These are phyloP conservation scores for Aspergillus diversus DNA, from an alignment of 495 filamentous ascomycete species.

Conservation along the genomic window DNA sequence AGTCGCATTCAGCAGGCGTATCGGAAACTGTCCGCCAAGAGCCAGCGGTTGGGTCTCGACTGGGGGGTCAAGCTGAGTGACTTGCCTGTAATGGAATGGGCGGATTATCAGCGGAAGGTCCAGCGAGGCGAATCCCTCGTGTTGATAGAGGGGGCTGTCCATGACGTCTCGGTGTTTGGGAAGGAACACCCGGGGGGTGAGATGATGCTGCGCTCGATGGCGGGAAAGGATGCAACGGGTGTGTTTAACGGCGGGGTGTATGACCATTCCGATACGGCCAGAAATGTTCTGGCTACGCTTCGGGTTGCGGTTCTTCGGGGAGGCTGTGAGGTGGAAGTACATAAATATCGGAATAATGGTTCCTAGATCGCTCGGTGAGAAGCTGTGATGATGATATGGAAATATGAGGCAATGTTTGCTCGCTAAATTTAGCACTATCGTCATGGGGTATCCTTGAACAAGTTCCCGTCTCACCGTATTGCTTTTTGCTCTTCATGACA, in stretches of 20 bases:
- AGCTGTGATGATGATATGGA: no score
- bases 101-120: conserved; percentile 58
- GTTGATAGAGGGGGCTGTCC: conserved; percentile 8
- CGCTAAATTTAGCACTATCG: background rate
- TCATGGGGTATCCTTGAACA: no score
- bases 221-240: conserved; percentile 11
- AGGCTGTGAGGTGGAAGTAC: conserved; percentile 1
- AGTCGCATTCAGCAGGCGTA: conserved; percentile 86
- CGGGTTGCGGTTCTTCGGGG: conserved; percentile 7
- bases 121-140: background rate
- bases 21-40: conserved; percentile 85
- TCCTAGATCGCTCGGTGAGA: no score
- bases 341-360: no score
- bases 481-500: background rate
- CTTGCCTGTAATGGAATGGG: conserved; percentile 86
- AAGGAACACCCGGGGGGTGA: conserved; percentile 12
- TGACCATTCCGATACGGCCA: conserved; percentile 7
- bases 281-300: conserved; percentile 1
- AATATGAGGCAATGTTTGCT: background rate
- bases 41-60: conserved; percentile 71
- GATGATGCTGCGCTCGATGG: background rate
- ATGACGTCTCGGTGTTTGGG: conserved; percentile 6
- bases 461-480: no score
- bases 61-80: conserved; percentile 87
- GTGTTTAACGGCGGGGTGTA: conserved; percentile 9